Evolutionary conservation across 1,284 basidiomycete species (phyloP), one percentile per base, ranked within the genome.

Genomic region (Kwoniella shivajii): DNA sequence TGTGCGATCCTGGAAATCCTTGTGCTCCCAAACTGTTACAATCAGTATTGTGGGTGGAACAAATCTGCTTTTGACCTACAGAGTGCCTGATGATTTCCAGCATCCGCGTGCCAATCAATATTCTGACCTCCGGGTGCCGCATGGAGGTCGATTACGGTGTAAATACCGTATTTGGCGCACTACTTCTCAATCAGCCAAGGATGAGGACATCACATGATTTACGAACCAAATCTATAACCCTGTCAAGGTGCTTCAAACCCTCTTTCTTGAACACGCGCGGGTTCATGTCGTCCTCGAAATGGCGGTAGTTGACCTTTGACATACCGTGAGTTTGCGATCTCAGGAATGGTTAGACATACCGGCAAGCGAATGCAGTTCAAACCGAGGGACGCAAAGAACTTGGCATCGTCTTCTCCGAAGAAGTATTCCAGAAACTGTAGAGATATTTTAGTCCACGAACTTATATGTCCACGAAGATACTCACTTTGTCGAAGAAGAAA

Each of bases 401-500:
- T 76, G 31, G 86, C 87, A 69, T 89, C 88, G n/a, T 81, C 79
- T 31, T 85, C 85, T 30, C 79, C 79, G 76, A 88, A 89, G 78
- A 89, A 88, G 74, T 88, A 82, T 65, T 88, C 84, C 18, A 88
- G 78, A 73, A 87, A 87, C 86, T 88, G 42, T n/a, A 18, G n/a
- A 6, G 3, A 22, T 31, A n/a, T n/a, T n/a, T n/a, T n/a, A n/a
- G n/a, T n/a, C n/a, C n/a, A n/a, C n/a, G n/a, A n/a, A n/a, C n/a
- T n/a, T n/a, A n/a, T n/a, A n/a, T n/a, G n/a, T n/a, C n/a, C n/a
- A n/a, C n/a, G n/a, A n/a, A n/a, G n/a, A n/a, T n/a, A 33, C 59
- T 6, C 61, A 85, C 86, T 79, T 85, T 86, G 77, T 89, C 86
- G 65, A 89, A 90, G 79, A 89, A 90, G 78, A 85, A 87, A 26